Percentiles rank a stretch among this genome's conserved stretches.
phyloP scores from a whole-genome alignment of 2,329 filamentous ascomycete species.

The Trichoderma arundinaceum region DNA sequence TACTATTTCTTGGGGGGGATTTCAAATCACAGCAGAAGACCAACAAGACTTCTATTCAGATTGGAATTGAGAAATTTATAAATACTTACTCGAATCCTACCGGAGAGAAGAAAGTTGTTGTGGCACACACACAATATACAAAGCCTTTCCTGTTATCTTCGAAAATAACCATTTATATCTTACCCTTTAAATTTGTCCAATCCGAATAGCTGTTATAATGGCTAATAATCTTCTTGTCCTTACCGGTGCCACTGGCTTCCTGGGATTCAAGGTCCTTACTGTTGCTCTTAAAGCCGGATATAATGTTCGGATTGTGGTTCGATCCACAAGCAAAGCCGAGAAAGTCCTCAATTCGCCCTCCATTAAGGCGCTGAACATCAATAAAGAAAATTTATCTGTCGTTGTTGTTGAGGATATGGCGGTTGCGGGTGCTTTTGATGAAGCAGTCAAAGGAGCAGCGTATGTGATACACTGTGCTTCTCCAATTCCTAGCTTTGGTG shows the following conservation, averaged over 20 bases:
- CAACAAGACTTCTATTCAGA: too few species aligned
- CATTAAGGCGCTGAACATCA: neutral
- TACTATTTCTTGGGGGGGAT: neutral
- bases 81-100: neutral
- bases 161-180: neutral
- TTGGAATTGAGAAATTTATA: neutral
- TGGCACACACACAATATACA: neutral
- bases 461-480: conserved; percentile 21
- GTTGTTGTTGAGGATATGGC: neutral
- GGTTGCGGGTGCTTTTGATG: conserved; percentile 5
- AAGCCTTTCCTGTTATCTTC: neutral
- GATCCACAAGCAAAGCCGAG: neutral
- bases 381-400: neutral
- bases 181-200: neutral
- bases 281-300: neutral
- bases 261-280: neutral
- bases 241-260: conserved; percentile 15
- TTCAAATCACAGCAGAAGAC: neutral
- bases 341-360: neutral
- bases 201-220: neutral
- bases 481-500: conserved; percentile 5
- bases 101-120: neutral
- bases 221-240: neutral
- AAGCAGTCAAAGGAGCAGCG: conserved; percentile 14
- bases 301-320: conserved; percentile 10